Base-by-base conservation (phyloP, 2,329 filamentous ascomycete genomes). In the Aspergillus hiratsukae region DNA sequence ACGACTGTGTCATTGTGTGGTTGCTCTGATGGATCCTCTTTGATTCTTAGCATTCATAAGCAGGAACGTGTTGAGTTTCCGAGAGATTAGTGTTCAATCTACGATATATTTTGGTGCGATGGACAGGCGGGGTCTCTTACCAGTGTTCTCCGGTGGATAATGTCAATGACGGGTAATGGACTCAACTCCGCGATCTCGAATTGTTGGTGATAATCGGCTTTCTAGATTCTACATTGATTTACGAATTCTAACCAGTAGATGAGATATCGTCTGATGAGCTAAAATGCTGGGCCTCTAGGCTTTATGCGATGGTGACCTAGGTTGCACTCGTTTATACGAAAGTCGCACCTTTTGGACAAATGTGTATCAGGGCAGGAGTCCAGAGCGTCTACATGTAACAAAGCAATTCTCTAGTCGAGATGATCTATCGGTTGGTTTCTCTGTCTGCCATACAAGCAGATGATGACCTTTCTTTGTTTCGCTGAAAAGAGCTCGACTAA, bases 1-100 rank as follows among this genome's bases (percentile, higher is more conserved):
- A 56, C n/a, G 57, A 25, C 48, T 63, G 54, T 2, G 61, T 50
- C 65, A 69, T 68, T 55, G 51, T 63, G 14, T 17, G 3, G 14
- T 17, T 9, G 4, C 21, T 19, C 11, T 49, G 29, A 17, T 21
- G 27, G 14, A 21, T 50, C 14, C 43, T 37, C 48, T 28, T 27
- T 43, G 31, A 27, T 17, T 6, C 23, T 8, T 55, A 31, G 17
- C 14, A 19, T 37, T 31, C 27, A 46, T 11, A 49, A 9, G 21
- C 19, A 49, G 29, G 21, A 8, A 41, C 21, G 27, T 51, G n/a
- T 10, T 23, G 49, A 51, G n/a, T 51, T 11, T 21, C 23, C 14
- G 10, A 10, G 9, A 17, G n/a, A 17, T 52, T 11, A 3, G 11
- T 11, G 40, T 43, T 41, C 37, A 41, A n/a, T 21, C 7, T 19